Conservation (phyloP, 2,329 filamentous ascomycete species). For the Fusarium musae region DNA sequence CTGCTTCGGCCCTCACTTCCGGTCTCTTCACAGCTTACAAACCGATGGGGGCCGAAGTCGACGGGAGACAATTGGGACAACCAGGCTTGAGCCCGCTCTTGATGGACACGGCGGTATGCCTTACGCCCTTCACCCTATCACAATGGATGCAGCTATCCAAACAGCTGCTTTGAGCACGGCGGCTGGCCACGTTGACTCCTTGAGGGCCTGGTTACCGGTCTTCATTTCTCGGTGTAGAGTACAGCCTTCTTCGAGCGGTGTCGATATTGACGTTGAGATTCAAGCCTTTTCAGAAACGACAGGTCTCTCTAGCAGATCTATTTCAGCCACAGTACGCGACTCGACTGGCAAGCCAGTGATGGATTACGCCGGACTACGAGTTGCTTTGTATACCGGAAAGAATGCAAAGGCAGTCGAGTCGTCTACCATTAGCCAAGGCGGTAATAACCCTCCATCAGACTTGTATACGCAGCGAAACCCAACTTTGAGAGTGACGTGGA, state of each 20-base stretch:
- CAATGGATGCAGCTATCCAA: background rate
- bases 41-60: background rate
- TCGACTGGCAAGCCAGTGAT: background rate
- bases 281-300: background rate
- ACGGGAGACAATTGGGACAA: background rate
- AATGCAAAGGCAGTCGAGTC: background rate
- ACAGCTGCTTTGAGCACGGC: background rate
- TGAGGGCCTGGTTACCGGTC: background rate
- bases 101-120: background rate
- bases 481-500: background rate
- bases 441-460: background rate
- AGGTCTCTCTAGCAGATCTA: rapidly evolving
- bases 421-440: background rate
- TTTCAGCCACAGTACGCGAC: background rate
- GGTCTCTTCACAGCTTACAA: background rate
- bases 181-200: background rate
- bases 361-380: background rate
- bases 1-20: background rate
- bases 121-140: background rate
- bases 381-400: background rate
- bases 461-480: background rate
- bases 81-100: background rate
- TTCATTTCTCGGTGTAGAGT: background rate
- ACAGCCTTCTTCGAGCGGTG: rapidly evolving
- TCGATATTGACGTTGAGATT: background rate